Conservation (phyloP, 148 eudicot genomes). For the Arbutus unedo region DNA sequence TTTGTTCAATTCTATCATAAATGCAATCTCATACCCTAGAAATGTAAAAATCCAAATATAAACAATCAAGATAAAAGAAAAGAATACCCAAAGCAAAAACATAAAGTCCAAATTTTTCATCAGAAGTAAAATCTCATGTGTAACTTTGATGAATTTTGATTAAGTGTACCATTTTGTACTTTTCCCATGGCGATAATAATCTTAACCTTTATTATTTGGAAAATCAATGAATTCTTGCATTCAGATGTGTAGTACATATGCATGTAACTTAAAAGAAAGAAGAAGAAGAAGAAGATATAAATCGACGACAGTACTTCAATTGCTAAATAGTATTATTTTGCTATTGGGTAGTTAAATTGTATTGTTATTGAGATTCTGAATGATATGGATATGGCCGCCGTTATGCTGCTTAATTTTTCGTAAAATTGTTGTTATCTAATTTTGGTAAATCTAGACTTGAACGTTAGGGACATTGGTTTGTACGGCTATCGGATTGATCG, state of each 20-base stretch:
- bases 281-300: not conserved
- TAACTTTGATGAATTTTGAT: not conserved
- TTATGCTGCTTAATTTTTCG: too few species aligned
- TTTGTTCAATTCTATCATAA: not conserved
- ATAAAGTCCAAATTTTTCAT: not conserved
- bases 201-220: not conserved
- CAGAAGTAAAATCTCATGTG: not conserved
- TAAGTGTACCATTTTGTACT: not conserved
- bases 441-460: too few species aligned
- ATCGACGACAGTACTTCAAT: not conserved
- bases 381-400: too few species aligned
- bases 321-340: too few species aligned
- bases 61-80: not conserved
- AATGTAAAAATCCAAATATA: not conserved
- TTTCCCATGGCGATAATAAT: not conserved
- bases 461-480: too few species aligned
- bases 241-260: too few species aligned
- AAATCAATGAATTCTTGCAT: not conserved
- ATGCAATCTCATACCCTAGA: not conserved
- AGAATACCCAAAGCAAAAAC: not conserved
- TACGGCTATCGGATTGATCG: too few species aligned
- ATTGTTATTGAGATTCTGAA: too few species aligned
- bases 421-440: too few species aligned
- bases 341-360: too few species aligned
- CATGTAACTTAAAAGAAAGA: too few species aligned